Percentiles rank a stretch among this genome's conserved stretches.
Evolutionary conservation across 2,329 filamentous ascomycete species (phyloP).

Genomic region (Fusarium stilboides): DNA sequence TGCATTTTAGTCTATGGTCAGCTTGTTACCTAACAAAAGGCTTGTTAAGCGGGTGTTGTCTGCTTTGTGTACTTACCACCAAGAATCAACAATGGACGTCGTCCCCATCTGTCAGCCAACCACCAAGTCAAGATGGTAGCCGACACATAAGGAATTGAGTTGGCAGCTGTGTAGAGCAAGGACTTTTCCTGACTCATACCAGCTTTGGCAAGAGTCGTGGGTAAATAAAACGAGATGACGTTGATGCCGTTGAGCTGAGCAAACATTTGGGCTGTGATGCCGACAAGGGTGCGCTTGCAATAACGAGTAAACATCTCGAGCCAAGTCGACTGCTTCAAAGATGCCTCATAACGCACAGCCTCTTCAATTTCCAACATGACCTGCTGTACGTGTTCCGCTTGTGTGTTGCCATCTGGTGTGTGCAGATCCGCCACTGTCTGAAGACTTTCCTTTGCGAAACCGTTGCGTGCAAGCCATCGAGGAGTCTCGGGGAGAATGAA

Average conservation of each 20-base stretch:
- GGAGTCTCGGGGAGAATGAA: constrained; percentile 1
- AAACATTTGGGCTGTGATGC: background rate
- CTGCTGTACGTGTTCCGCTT: background rate
- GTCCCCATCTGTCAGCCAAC: background rate
- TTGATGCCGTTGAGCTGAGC: constrained; percentile 3
- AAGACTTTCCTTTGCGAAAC: background rate
- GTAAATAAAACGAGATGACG: background rate
- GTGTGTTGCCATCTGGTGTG: background rate
- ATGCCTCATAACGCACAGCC: background rate
- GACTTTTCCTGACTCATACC: constrained; percentile 6
- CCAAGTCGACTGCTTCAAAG: background rate
- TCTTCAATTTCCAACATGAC: background rate
- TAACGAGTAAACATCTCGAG: constrained; percentile 60
- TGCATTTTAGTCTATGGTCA: background rate
- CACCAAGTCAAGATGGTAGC: background rate
- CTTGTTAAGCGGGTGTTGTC: too few species aligned
- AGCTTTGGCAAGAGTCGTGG: background rate
- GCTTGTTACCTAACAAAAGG: background rate
- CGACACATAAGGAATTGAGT: background rate
- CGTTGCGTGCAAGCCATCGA: background rate
- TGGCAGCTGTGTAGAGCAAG: background rate
- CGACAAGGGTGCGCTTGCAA: constrained; percentile 48
- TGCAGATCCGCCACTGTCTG: background rate
- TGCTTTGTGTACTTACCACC: background rate
- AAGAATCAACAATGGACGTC: background rate